phyloP scores from a whole-genome alignment of 257 asterid genomes.

The Coffea eugenioides region DNA sequence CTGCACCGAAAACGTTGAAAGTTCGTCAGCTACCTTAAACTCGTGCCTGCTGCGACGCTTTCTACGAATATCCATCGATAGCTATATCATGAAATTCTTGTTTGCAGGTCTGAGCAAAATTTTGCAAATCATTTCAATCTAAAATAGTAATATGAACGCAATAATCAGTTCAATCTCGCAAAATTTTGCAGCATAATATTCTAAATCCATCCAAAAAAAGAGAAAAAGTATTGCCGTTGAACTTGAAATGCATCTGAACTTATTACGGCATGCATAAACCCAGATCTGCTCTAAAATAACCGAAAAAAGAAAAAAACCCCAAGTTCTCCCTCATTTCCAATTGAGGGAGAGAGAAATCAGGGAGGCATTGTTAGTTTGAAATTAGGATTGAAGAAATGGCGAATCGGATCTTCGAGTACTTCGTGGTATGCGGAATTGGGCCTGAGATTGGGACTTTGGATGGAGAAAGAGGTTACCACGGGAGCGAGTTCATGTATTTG shows the following conservation, averaged over 20 bases:
- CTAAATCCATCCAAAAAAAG: background rate
- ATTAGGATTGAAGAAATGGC: conserved; percentile 6
- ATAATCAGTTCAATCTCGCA: background rate
- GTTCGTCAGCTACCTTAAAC: no score
- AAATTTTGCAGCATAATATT: background rate
- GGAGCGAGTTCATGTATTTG: conserved; percentile 56
- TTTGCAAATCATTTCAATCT: no score
- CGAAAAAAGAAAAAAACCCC: background rate
- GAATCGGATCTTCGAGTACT: conserved; percentile 71
- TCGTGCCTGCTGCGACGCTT: no score
- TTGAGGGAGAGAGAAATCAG: conserved; percentile 13
- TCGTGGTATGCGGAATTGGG: conserved; percentile 86
- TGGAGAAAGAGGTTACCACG: conserved; percentile 70
- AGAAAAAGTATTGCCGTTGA: background rate
- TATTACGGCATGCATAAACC: background rate
- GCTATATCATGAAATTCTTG: no score
- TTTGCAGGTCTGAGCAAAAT: no score
- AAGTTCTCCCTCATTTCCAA: background rate
- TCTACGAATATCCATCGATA: no score
- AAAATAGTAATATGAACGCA: no score
- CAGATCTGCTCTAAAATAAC: conserved; percentile 5
- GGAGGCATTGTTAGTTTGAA: conserved; percentile 1
- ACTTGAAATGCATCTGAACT: background rate
- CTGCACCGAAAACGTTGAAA: no score
- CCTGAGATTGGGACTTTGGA: conserved; percentile 88